These are phyloP conservation scores for Prunus padus DNA, from an alignment of 306 rosid genomes.

Conservation along the genomic window DNA sequence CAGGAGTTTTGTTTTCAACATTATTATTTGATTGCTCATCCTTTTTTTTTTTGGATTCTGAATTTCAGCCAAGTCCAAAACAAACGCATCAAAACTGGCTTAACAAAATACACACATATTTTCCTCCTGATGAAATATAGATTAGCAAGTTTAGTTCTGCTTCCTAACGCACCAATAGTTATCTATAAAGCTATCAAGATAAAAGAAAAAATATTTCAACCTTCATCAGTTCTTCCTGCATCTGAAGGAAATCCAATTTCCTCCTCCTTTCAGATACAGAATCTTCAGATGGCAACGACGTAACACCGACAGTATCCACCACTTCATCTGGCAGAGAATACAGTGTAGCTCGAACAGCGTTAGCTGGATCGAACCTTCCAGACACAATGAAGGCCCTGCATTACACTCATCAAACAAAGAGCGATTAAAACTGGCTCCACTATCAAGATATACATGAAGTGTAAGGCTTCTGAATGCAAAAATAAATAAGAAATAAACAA, in stretches of 20 bases:
- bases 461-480: no score
- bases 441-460: no score
- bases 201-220: conserved; percentile 36
- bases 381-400: conserved; percentile 79
- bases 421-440: no score
- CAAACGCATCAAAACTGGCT: conserved; percentile 19
- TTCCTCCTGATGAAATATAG: neutral
- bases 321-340: conserved; percentile 97
- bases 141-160: neutral
- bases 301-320: conserved; percentile 85
- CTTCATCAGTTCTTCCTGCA: conserved; percentile 95
- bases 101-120: neutral
- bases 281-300: conserved; percentile 86
- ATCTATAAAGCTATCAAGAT: conserved; percentile 14
- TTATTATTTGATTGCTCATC: no score
- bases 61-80: conserved; percentile 3
- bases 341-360: conserved; percentile 80
- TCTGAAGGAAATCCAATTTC: conserved; percentile 86
- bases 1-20: neutral
- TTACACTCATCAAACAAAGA: no score
- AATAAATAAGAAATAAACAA: no score
- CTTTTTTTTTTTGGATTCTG: conserved; percentile 2
- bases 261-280: conserved; percentile 92
- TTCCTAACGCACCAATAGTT: neutral
- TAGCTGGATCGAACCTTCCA: conserved; percentile 81